Evolutionary conservation across 2,329 filamentous ascomycete species (phyloP), one percentile per base, ranked within the genome.

Genomic region (Penicillium rolfsii): DNA sequence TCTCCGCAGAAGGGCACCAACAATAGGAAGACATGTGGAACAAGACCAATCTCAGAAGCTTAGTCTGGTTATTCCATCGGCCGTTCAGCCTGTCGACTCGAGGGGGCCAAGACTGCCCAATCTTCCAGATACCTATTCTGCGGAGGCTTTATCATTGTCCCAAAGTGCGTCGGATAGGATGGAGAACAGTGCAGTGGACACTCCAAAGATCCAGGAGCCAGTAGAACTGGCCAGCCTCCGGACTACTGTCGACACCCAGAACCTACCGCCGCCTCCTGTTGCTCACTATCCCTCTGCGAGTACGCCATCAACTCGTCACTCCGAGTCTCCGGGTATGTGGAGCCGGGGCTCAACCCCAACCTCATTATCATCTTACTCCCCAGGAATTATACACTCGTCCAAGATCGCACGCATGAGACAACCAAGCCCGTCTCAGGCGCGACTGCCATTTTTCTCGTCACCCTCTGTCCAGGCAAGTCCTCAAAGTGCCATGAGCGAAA

Each of bases 301-400:
- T 61, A 81, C 76, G 26, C 79, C 79, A 24, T 81, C 79, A 3
- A 81, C 79, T 36, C 73, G 77, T 55, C 80, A 80, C 55, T 80
- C 79, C 8, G 77, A 76, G 35, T 81, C 79, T 11, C 79, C 79
- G 0, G 78, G 79, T 6, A 73, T 78, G 58, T 81, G 77, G 77
- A 79, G 79, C 65, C 74, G 79, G 56, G 78, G 74, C 5, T 82
- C 81, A 5, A 83, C 81, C 4, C 81, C 81, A 1, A 82, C 80
- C 14, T 81, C 81, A 3, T 68, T 82, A 59, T 82, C 80, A 11
- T 83, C 81, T 12, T 79, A 80, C 59, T 83, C 81, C 4, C 81
- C 81, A 5, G 79, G 79, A 6, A 74, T 81, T 56, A 70, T 77
- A 40, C 74, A 78, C 19, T 72, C 79, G n/a, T 69, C 71, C 3